Base-by-base conservation (phyloP, 495 filamentous ascomycete species). In the Daldinia vernicosa region DNA sequence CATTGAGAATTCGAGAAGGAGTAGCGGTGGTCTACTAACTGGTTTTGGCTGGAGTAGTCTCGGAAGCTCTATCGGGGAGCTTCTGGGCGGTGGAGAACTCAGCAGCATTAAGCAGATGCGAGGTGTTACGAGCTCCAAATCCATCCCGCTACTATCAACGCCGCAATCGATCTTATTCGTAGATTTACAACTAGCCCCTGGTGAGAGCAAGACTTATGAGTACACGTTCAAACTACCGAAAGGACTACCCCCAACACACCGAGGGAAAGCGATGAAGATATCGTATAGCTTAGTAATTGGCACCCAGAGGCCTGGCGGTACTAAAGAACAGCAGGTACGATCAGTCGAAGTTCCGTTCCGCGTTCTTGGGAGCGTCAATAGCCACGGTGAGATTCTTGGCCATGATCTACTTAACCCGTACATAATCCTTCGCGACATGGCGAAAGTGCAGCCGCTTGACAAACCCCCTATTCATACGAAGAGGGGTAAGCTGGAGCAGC, bases 161-260 rank as follows among this genome's bases (percentile, higher is more conserved):
- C 93, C 95, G n/a, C 95, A 98, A 79, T 97, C 93, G 6, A 93
- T 99, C 67, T 84, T 99, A 15, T 99, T 99, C 74, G 95, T 99
- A 39, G 94, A 99, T 76, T 84, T 98, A 33, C 88, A 90, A 73
- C 84, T 99, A 17, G 89, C 85, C 15, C 94, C 96, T 0, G 95
- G 95, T 3, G 94, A 99, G 77, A 97, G 93, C 77, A 90, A 88
- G 76, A 90, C 90, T 56, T 98, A 91, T 76, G 89, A 88, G 15
- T 99, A 97, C 75, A 84, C 89, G 9, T 97, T 98, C 78, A 89
- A 87, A 45, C 80, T 99, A 52, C 95, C 95, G 2, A 89, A 87
- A 71, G 94, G 94, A 0, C 83, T 98, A 52, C 95, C 95, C 19
- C 95, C 95, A 27, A 93, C 89, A 40, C 92, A 98, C 73, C 90